A percentile compares a stretch with the other conserved stretches of the same genome.
Evolutionary conservation across 805 yeast species (phyloP).

Genomic region (Saturnispora ahearnii): DNA sequence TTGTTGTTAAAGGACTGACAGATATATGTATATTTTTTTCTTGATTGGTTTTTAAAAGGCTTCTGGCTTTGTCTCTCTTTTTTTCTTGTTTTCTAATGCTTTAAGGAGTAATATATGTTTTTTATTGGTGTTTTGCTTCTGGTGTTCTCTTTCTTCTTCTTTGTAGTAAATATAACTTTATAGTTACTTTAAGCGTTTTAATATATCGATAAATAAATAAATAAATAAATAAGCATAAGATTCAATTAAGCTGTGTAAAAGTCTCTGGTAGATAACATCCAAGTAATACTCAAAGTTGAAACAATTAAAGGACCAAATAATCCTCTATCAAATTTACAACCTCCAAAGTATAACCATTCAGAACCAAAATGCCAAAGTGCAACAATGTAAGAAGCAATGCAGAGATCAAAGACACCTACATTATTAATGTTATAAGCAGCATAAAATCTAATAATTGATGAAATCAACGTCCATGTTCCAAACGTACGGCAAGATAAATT

Average conservation of each 20-base stretch:
- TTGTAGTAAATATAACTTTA: too few species aligned
- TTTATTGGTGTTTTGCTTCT: not conserved
- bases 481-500: conserved; percentile 86
- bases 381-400: conserved; percentile 69
- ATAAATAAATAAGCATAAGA: not conserved
- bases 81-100: not conserved
- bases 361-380: conserved; percentile 77
- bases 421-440: conserved; percentile 73
- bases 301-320: conserved; percentile 84
- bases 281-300: conserved; percentile 56
- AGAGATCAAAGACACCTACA: conserved; percentile 66
- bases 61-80: not conserved
- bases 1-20: not conserved
- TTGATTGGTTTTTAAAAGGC: not conserved
- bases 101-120: not conserved
- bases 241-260: conserved; percentile 34
- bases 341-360: conserved; percentile 74
- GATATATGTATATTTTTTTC: not conserved
- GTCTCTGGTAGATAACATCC: conserved; percentile 74
- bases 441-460: conserved; percentile 75
- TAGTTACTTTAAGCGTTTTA: too few species aligned
- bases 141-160: too few species aligned
- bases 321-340: conserved; percentile 81
- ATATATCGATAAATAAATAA: not conserved
- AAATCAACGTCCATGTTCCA: conserved; percentile 94